Base-by-base conservation (phyloP, 1,284 basidiomycete species). In the Pseudozyma flocculosa region DNA sequence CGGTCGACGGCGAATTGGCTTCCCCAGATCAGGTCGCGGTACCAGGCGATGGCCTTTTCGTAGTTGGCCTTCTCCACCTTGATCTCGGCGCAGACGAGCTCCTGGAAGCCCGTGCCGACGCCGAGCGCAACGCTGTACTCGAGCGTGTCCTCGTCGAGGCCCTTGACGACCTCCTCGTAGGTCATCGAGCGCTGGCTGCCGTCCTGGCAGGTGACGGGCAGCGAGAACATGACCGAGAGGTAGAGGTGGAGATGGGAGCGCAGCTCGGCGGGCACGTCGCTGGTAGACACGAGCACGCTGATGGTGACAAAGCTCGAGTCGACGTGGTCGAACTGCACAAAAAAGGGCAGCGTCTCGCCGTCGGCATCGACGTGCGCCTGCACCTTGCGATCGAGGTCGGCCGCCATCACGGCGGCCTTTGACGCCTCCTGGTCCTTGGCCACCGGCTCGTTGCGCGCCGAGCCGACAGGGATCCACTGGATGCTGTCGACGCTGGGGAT, bases 391-490 rank as follows among this genome's bases (percentile, higher is more conserved):
- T 70, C 64, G 26, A 64, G 52, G n/a, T 57, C 59, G 15, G 55
- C 51, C 21, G 21, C 80, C 68, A 68, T 61, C 56, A 73, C 71
- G 42, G 73, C 68, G 60, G 72, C 69, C 11, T 50, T 54, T 43
- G 78, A 70, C 19, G 51, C 48, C 36, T 40, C 75, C 51, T 29
- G 68, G 34, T 9, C 19, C 43, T 45, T n/a, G 43, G 14, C 15
- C 43, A 32, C 50, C 42, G 32, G 72, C 60, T 48, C 84, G 79
- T 43, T 77, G 80, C 54, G 54, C 1, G 77, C 78, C 8, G 87
- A 94, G 69, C 92, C 85, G 2, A 98, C 92, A 1, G 89, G 86
- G 54, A 98, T 93, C 92, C 94, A 98, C 7, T 88, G 85, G 70
- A 99, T 93, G 61, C 86, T 89, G 70, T 88, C 86, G 21, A 93